Evolutionary conservation across 2,329 filamentous ascomycete genomes (phyloP).

Genomic region (Aureobasidium sp.): DNA sequence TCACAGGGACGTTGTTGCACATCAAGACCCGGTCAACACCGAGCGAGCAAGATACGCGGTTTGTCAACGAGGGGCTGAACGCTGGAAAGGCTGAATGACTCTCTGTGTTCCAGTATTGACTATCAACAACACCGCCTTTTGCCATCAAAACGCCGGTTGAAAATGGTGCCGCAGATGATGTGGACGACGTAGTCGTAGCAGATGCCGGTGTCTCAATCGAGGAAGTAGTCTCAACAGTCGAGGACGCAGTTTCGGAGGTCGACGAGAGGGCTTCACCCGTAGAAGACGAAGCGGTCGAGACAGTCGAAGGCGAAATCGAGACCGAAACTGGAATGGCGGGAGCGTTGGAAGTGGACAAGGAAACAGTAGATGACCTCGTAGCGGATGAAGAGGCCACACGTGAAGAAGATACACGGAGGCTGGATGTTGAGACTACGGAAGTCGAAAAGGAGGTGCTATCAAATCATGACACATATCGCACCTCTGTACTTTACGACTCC

Average conservation of each 20-base stretch:
- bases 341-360: no score
- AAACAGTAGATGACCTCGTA: no score
- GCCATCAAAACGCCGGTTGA: neutral
- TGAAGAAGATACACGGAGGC: no score
- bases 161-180: no score
- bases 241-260: neutral
- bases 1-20: neutral
- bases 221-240: neutral
- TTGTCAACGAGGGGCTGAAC: neutral
- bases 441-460: no score
- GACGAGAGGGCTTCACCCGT: neutral
- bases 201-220: no score
- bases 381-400: no score
- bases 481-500: neutral
- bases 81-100: neutral
- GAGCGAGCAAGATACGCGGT: neutral
- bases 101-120: neutral
- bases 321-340: no score
- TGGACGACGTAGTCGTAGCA: no score
- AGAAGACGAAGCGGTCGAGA: no score
- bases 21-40: neutral
- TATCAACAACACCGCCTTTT: neutral
- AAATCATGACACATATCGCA: neutral
- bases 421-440: no score
- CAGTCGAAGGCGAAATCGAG: no score